Evolutionary conservation across 1,139 yeast species (phyloP).

Genomic region (Protomyces lactucae-debilis): DNA sequence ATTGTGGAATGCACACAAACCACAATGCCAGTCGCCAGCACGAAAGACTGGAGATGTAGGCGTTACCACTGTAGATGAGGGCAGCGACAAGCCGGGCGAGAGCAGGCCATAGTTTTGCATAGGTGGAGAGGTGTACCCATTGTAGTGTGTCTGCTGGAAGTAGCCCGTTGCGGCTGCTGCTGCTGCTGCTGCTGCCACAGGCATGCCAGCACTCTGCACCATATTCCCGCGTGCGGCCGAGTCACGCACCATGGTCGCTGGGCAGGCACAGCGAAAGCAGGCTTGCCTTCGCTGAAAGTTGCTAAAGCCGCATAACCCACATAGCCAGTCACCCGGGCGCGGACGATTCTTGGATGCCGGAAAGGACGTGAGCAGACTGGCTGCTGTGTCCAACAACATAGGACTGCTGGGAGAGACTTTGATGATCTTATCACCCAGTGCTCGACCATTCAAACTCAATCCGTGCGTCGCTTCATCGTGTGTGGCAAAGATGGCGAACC

Average conservation of each 20-base stretch:
- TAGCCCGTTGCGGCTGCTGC: not conserved
- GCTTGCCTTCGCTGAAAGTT: slow-evolving; percentile 93
- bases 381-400: slow-evolving; percentile 71
- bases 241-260: slow-evolving; percentile 44
- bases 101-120: not conserved
- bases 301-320: slow-evolving; percentile 93
- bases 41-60: slow-evolving; percentile 72
- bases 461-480: slow-evolving; percentile 85
- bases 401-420: slow-evolving; percentile 86
- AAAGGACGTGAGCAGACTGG: slow-evolving; percentile 72
- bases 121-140: not conserved
- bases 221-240: not conserved
- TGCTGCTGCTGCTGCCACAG: not conserved
- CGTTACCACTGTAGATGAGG: slow-evolving; percentile 1
- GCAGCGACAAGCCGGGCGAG: not conserved
- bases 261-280: slow-evolving; percentile 87
- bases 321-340: slow-evolving; percentile 96
- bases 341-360: slow-evolving; percentile 81
- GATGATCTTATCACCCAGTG: slow-evolving; percentile 64
- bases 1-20: slow-evolving; percentile 79
- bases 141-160: not conserved
- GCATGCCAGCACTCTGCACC: not conserved
- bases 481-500: slow-evolving; percentile 77
- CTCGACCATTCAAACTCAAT: slow-evolving; percentile 71
- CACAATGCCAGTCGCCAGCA: slow-evolving; percentile 88